Evolutionary conservation across 176 grass and related monocot species (phyloP).

Genomic region (Pontederia crassipes): DNA sequence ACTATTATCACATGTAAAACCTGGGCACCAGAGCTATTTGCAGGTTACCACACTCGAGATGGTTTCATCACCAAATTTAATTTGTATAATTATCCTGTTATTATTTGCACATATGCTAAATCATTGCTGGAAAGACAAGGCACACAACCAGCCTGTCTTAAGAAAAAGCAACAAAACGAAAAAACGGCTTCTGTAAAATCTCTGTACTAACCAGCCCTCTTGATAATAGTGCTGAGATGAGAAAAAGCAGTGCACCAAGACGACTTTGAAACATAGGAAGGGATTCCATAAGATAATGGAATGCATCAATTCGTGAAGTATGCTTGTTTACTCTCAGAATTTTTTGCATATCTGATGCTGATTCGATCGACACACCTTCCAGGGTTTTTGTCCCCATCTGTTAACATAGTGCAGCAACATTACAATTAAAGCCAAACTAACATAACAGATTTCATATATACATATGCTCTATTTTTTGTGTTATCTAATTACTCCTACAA

Average conservation of each 20-base stretch:
- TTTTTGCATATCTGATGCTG: constrained; percentile 88
- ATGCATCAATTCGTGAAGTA: constrained; percentile 57
- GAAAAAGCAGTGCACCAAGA: constrained; percentile 81
- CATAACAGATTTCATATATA: background rate
- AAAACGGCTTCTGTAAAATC: background rate
- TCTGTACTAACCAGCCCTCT: constrained; percentile 71
- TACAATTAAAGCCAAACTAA: background rate
- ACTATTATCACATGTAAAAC: no score
- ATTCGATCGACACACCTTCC: constrained; percentile 73
- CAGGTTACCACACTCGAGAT: no score
- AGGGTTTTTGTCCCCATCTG: constrained; percentile 53
- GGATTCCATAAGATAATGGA: constrained; percentile 46
- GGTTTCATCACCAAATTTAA: no score
- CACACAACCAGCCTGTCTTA: no score
- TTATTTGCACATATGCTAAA: no score
- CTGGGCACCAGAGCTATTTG: no score
- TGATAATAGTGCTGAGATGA: constrained; percentile 85
- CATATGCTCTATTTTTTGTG: no score
- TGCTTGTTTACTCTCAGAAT: constrained; percentile 54
- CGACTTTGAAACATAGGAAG: constrained; percentile 87
- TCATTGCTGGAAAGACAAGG: no score
- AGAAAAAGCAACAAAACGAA: background rate
- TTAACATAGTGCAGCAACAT: background rate
- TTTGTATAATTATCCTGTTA: no score
- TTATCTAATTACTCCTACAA: no score